Base-by-base conservation (phyloP, 2,329 filamentous ascomycete genomes). In the Pseudogymnoascus sp. region DNA sequence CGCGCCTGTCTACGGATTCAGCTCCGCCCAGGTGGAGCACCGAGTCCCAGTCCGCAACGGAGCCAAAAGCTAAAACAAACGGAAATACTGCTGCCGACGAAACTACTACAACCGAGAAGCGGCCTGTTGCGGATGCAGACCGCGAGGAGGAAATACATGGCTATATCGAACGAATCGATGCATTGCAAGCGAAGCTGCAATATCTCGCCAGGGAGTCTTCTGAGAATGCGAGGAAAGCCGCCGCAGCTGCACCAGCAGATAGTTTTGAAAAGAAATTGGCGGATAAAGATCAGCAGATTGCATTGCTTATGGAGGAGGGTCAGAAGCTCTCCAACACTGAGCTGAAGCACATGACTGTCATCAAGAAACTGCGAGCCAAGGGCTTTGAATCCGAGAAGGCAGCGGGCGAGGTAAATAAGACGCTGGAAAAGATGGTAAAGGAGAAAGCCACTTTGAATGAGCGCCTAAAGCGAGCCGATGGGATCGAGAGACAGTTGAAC, bases 271-370 rank as follows among this genome's bases (percentile, higher is more conserved):
- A 88, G 74, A 92, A 90, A 72, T 75, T 98, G 13, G 90, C 91
- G 1, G 92, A 96, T 71, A 96, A 92, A 73, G 93, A 98, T 70
- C 88, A 93, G 70, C 90, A 90, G 73, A 96, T 98, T 71, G 91
- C 93, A 2, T 79, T 93, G 57, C 79, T 99, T 11, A 90, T 99
- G 81, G 89, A 96, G 70, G 95, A 99, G 78, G 95, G 96, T 0
- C 90, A 95, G 70, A 92, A 89, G 69, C 81, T 98, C 7, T 93
- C 92, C 1, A 90, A 89, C 70, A 90, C 85, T 0, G 95, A 99
- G 74, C 85, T 97, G 75, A 92, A 92, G 72, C 88, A 96, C 68
- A 82, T 93, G 66, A 85, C 85, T 5, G 87, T 88, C 3, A 90
- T 98, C 71, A 96, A 95, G 75, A 93, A 91, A 72, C 77, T 98